Evolutionary conservation across 1,139 yeast species (phyloP), one percentile per base, ranked within the genome.

Genomic region (Hansenula sp.): DNA sequence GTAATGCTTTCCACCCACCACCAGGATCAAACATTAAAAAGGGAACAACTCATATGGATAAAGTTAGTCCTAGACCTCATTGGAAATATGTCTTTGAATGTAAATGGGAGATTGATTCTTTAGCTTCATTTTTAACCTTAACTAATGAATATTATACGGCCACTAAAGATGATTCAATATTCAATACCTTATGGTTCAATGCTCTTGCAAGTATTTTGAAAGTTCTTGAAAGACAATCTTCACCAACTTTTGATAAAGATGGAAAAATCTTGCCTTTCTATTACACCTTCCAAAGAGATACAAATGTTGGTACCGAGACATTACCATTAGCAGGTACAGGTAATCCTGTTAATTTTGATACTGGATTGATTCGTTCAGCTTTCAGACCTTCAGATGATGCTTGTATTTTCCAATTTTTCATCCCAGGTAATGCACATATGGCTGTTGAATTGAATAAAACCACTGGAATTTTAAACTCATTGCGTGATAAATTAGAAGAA

Each of bases 371-470:
- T 9, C 68, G 95, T 41, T 83, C 94, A n/a, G 94, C 95, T 0
- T 88, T 88, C 59, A 66, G 96, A 51, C 96, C 96, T 6, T 82
- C 94, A 26, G 96, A 88, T 58, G 96, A 88, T 61, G 89, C 96
- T 2, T 80, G 92, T 29, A 77, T 82, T 19, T 75, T 75, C 41
- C 96, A 87, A 59, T 80, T 81, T 47, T 84, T 87, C 56, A 74
- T 89, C 32, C 96, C 96, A 0, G 96, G 90, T 2, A 88, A 88
- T 56, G 88, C 90, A 2, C 90, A 84, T 51, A 67, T 85, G 68
- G 61, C 81, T 27, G 78, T 79, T 0, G 95, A 87, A 56, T 46
- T 57, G 30, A 43, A 45, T 12, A 50, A 44, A n/a, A 42, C 55
- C 13, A 50, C 54, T 4, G 42, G 49, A 18, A 51, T 52, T 8